These are phyloP conservation scores for Ophiostoma himal-ulmi DNA, from an alignment of 2,329 filamentous ascomycete genomes.

Conservation along the genomic window DNA sequence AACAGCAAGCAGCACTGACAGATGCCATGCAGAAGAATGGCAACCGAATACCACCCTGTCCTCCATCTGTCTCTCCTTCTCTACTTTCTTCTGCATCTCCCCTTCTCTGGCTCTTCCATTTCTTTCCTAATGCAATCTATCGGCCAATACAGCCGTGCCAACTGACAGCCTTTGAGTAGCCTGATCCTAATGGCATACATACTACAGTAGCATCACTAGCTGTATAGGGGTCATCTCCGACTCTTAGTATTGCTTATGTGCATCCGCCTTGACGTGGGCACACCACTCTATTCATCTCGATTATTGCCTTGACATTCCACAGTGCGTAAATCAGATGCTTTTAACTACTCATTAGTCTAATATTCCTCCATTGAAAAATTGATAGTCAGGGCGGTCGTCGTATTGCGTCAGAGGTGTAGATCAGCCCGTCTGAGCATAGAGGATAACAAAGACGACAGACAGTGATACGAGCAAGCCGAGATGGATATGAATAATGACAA, in stretches of 20 bases:
- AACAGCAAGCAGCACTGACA: background rate
- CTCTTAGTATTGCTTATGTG: background rate
- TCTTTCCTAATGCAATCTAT: background rate
- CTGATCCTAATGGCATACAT: background rate
- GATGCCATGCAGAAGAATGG: background rate
- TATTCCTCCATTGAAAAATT: background rate
- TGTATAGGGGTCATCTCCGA: background rate
- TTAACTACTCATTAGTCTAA: background rate
- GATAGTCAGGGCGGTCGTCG: background rate
- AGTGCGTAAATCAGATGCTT: background rate
- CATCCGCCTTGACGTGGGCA: background rate
- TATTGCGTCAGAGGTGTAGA: background rate
- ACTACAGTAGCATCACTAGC: background rate
- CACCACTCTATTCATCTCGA: background rate
- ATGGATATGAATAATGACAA: background rate
- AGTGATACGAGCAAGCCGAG: background rate
- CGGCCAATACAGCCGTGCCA: background rate
- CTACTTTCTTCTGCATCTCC: background rate
- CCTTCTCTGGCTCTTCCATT: background rate
- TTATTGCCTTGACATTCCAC: background rate
- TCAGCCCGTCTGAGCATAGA: background rate
- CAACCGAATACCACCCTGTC: constrained; percentile 5
- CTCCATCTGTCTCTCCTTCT: background rate
- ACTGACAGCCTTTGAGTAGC: background rate
- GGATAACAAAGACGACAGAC: background rate